Conservation (phyloP, 2,329 filamentous ascomycete genomes). For the Diaporthe amygdali region DNA sequence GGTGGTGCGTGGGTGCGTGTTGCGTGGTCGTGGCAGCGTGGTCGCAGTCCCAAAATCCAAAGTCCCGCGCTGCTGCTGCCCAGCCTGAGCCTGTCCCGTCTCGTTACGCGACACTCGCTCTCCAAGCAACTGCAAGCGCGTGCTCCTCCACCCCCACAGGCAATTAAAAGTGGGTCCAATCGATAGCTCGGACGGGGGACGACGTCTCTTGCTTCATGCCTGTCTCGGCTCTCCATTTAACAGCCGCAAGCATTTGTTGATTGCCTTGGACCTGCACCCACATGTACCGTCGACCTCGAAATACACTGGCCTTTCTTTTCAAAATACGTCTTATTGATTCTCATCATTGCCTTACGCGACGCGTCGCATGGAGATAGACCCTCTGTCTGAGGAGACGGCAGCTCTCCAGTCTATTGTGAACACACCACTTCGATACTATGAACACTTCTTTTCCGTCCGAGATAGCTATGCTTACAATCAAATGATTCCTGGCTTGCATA, state of each 20-base stretch:
- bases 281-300: not conserved
- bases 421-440: not conserved
- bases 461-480: no score
- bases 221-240: not conserved
- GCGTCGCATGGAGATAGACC: not conserved
- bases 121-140: not conserved
- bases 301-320: not conserved
- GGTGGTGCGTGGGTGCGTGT: no score
- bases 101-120: constrained; percentile 18
- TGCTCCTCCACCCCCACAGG: constrained; percentile 15
- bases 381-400: not conserved
- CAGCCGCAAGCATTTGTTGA: no score
- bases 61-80: not conserved
- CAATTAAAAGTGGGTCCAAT: constrained; percentile 18
- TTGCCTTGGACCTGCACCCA: not conserved
- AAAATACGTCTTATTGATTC: not conserved
- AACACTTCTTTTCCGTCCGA: not conserved
- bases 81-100: constrained; percentile 2
- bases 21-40: no score
- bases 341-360: not conserved
- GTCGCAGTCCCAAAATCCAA: constrained; percentile 5
- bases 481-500: no score
- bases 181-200: constrained; percentile 1
- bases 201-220: not conserved
- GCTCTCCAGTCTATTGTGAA: not conserved